Evolutionary conservation across 306 rosid genomes (phyloP).

Genomic region (Benincasa hispida): DNA sequence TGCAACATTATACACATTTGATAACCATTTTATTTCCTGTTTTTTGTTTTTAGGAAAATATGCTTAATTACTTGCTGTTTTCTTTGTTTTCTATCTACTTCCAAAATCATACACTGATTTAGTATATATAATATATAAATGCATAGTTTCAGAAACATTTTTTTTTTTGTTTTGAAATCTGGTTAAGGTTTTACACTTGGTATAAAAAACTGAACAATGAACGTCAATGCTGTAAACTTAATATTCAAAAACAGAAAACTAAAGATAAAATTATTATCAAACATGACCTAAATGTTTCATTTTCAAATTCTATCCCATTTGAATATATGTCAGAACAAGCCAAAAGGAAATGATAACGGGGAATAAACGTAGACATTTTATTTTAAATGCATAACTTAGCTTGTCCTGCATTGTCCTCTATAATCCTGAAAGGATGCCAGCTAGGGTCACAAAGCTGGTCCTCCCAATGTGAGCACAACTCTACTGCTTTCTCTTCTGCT

Average conservation of each 20-base stretch:
- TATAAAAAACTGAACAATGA: not conserved
- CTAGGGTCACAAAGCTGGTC: slow-evolving; percentile 44
- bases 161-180: not conserved
- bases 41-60: not conserved
- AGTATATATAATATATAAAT: too few species aligned
- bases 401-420: slow-evolving; percentile 19
- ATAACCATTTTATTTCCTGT: not conserved
- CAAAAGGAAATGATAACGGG: not conserved
- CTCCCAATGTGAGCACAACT: slow-evolving; percentile 48
- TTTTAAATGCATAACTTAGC: slow-evolving; percentile 18
- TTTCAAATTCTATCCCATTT: not conserved
- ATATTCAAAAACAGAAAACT: not conserved
- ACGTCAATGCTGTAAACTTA: not conserved
- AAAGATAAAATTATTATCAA: not conserved
- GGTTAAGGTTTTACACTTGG: not conserved
- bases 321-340: not conserved
- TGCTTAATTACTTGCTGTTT: not conserved
- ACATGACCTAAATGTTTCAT: not conserved
- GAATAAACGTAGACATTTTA: not conserved
- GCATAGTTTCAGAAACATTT: not conserved
- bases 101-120: not conserved
- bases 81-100: not conserved
- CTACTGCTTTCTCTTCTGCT: slow-evolving; percentile 20
- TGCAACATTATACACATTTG: not conserved
- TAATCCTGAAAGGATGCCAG: slow-evolving; percentile 73